A percentile compares a stretch with the other conserved stretches of the same genome.
Evolutionary conservation across 108 stramenopile genomes (phyloP).

Genomic region (Aurantiochytrium sp.): DNA sequence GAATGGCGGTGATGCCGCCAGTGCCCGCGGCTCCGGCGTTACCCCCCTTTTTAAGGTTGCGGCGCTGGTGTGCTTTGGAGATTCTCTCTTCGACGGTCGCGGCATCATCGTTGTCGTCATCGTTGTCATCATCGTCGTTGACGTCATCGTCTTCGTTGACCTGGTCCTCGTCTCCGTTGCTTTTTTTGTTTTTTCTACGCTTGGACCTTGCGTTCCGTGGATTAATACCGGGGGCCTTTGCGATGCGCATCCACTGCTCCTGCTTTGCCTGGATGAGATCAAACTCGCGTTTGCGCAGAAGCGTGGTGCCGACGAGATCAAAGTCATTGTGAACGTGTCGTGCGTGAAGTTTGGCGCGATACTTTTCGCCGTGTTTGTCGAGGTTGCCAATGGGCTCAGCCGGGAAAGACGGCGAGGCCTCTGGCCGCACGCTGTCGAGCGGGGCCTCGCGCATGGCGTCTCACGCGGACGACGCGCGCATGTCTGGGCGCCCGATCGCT

Average conservation of each 20-base stretch:
- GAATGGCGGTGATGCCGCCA: no score
- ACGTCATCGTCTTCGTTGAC: background rate
- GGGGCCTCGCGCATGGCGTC: background rate
- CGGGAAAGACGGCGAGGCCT: background rate
- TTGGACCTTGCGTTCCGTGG: background rate
- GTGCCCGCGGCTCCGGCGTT: no score
- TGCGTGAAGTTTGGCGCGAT: background rate
- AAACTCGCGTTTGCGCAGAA: background rate
- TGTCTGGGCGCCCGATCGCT: background rate
- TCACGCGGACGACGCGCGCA: background rate
- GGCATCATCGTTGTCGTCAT: no score
- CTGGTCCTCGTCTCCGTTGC: background rate
- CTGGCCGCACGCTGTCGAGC: background rate
- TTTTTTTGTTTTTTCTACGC: background rate
- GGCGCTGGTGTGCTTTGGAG: no score
- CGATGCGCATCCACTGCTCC: background rate
- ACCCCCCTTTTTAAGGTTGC: no score
- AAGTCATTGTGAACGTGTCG: background rate
- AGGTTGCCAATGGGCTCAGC: background rate
- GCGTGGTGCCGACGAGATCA: constrained; percentile 2
- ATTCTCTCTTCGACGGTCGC: no score
- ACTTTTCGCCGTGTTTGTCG: background rate
- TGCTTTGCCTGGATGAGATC: background rate
- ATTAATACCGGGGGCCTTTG: background rate
- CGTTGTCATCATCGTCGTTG: no score